Base-by-base conservation (phyloP, 2,329 filamentous ascomycete genomes). In the Hypoxylon sp. region DNA sequence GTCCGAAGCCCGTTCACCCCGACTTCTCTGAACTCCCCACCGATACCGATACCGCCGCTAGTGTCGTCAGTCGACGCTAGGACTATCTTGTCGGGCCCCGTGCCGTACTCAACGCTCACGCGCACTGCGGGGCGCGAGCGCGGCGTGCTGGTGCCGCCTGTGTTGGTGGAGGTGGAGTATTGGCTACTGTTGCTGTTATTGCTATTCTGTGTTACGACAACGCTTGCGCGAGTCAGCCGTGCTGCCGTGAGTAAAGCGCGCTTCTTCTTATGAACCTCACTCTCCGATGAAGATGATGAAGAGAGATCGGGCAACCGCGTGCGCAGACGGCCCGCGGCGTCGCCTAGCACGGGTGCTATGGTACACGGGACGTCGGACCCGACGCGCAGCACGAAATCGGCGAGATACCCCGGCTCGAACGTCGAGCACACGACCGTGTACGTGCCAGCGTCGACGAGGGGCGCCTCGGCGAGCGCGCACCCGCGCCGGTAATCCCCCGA, bases 391-490 rank as follows among this genome's bases (percentile, higher is more conserved):
- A 86, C 88, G 76, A 97, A 98, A 54, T 86, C 85, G 2, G 92
- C 92, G 0, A 89, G 83, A 76, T 97, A 93, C 7, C 91, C 91
- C 0, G 91, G 86, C 70, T 97, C 94, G 78, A 97, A 98, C 0
- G 95, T 97, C 2, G 94, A 97, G 77, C 92, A 95, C 6, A 98
- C 91, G 62, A 97, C 86, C 0, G 93, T 98, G 79, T 98, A 99
- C 0, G 85, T 85, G 0, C 95, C 95, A 0, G 88, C 82, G 42
- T 90, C 89, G 17, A 97, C 82, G 20, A 82, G 70, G 76, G 75
- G 79, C 72, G 88, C 82, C 69, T 92, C 88, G 2, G 91, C 90
- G 33, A 94, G 84, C 3, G 92, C 92, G 77, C 92, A 93, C 30
- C 92, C 92, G 30, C 91, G 90, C 54, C 92, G 90, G 80, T 99